Conservation (phyloP, 1,139 yeast species). For the Zygoascus sp. region DNA sequence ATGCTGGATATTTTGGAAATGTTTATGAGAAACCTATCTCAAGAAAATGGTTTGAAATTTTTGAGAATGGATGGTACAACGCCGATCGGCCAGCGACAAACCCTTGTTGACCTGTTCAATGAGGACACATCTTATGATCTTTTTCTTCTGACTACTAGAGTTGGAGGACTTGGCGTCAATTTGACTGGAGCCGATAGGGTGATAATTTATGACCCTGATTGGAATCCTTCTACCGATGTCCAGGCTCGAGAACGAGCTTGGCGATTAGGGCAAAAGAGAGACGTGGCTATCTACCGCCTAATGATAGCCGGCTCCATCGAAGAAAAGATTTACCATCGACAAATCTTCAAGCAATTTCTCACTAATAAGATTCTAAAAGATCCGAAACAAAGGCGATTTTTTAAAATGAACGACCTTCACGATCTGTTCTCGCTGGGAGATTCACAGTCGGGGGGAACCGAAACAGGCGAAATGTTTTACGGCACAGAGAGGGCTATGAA, state of each 20-base stretch:
- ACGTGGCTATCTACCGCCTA: constrained; percentile 84
- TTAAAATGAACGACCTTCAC: constrained; percentile 86
- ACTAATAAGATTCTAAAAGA: constrained; percentile 92
- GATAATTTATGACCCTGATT: constrained; percentile 92
- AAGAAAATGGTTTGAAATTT: constrained; percentile 42
- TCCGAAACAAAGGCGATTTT: constrained; percentile 89
- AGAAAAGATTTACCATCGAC: constrained; percentile 94
- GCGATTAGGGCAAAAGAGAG: constrained; percentile 92
- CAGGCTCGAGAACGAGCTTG: constrained; percentile 97
- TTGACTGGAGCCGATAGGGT: constrained; percentile 94
- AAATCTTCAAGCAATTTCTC: constrained; percentile 88
- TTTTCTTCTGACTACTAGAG: constrained; percentile 84
- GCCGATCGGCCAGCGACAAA: constrained; percentile 69
- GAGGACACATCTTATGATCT: constrained; percentile 52
- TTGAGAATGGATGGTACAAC: constrained; percentile 95
- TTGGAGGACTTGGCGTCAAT: constrained; percentile 93
- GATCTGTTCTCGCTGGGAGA: constrained; percentile 85
- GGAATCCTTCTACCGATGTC: constrained; percentile 97
- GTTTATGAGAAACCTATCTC: constrained; percentile 44
- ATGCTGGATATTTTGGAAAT: constrained; percentile 84
- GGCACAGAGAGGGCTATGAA: constrained; percentile 45
- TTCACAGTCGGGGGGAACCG: constrained; percentile 56
- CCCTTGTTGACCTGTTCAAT: constrained; percentile 76
- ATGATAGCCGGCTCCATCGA: constrained; percentile 96
- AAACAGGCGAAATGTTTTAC: constrained; percentile 58